Base-by-base conservation (phyloP, 2,329 filamentous ascomycete species). In the Colletotrichum sp. region DNA sequence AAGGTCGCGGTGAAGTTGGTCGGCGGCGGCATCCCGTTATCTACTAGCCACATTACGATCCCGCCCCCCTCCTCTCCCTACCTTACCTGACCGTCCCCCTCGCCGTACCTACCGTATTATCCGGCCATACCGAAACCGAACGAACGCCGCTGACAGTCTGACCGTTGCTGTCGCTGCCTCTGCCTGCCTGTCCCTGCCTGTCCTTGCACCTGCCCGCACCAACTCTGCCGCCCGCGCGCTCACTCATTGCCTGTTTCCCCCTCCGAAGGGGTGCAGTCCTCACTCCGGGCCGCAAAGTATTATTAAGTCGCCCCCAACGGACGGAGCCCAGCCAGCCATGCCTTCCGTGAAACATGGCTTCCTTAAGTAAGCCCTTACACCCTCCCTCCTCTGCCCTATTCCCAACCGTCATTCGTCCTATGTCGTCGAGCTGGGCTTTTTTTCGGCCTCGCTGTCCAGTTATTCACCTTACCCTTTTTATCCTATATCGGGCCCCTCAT, bases 331-430 rank as follows among this genome's bases (percentile, higher is more conserved):
- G 26, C 64, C 58, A 26, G 70, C 58, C 64, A 69, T 75, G 74
- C 43, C 73, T 48, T 73, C 57, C 43, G 30, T 75, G 74, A 75
- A 73, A 75, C 74, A 75, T 75, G 74, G 74, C 74, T 60, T 75
- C 74, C 70, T 75, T 75, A 65, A 75, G 74, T 75, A 75, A 75
- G 74, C 74, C 43, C 28, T 28, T 24, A 34, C 21, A 34, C 52
- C 43, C 43, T 58, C 32, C 58, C 32, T 67, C 43, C n/a, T 58
- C n/a, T 15, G 26, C 34, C 34, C 15, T 57, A 32, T 26, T 26
- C 21, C 36, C 34, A 7, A 30, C 21, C 34, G n/a, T 65, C 70
- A 30, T 73, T 60, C 73, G 43, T 68, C 64, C 48, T 67, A 52
- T 73, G 48, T 73, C 36, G 28, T 63, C 32, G 18, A 60, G 52